These are phyloP conservation scores for Dalechampia spathulata DNA, from an alignment of 441 rosid species.

Conservation along the genomic window DNA sequence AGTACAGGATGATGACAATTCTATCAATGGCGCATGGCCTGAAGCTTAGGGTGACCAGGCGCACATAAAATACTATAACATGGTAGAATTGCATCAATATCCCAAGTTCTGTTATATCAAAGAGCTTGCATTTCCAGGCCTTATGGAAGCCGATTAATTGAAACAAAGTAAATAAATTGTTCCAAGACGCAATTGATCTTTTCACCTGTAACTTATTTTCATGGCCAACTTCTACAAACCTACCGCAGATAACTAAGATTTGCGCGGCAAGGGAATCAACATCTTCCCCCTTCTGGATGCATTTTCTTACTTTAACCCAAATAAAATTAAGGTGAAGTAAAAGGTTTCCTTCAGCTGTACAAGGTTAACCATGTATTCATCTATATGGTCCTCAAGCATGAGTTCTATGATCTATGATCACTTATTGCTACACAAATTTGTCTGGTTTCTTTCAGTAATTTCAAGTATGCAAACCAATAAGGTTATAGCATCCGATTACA, in stretches of 20 bases:
- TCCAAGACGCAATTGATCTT: neutral
- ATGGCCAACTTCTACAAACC: neutral
- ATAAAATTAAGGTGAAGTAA: neutral
- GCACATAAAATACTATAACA: constrained; percentile 23
- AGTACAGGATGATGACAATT: constrained; percentile 94
- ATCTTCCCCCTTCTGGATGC: neutral
- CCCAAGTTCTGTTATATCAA: neutral
- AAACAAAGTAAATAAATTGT: constrained; percentile 1
- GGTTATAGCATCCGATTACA: neutral
- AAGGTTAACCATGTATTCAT: neutral
- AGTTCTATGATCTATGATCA: neutral
- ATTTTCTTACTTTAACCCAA: neutral
- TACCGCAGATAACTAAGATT: neutral
- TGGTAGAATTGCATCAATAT: neutral
- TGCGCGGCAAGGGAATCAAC: neutral
- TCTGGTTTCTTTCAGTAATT: constrained; percentile 3
- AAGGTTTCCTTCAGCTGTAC: neutral
- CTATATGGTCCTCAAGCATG: neutral
- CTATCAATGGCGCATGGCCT: constrained; percentile 84
- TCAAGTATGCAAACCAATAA: constrained; percentile 9
- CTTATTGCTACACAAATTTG: neutral
- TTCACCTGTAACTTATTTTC: neutral
- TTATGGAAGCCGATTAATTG: neutral
- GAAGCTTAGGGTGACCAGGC: constrained; percentile 51
- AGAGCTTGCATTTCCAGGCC: neutral